Evolutionary conservation across 345 rosid genomes (phyloP), one percentile per base, ranked within the genome.

Genomic region (Firmiana major): DNA sequence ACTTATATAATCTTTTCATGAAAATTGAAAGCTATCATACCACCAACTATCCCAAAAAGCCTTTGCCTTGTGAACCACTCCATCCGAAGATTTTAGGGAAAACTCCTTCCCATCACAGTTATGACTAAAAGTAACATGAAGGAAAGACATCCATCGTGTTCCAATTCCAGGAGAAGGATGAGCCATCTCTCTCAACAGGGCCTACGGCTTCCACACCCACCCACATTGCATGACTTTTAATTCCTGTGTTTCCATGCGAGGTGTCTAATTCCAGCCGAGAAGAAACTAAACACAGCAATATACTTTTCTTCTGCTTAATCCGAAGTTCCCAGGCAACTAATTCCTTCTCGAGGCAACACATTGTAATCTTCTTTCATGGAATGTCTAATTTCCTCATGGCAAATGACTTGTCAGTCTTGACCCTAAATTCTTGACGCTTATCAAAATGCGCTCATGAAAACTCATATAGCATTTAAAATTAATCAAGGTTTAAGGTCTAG

Each of bases 291-390:
- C 79, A 43, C 9, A 6, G 63, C 63, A 22, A n/a, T 24, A n/a
- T 24, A 10, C 17, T 40, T 60, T 58, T 5, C 53, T 19, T 15
- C 24, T 21, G 48, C 70, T 46, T 64, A 3, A 62, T 48, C 53
- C 71, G 75, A 75, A 75, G 80, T 75, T 67, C 75, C 80, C 15
- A 28, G 80, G 67, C 21, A 21, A 57, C 73, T 34, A 68, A 63
- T 24, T 31, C 4, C 63, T 21, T 67, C 58, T 73, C 43, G 60
- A 28, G 3, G 36, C 42, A 66, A 51, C 65, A 12, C 36, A 5
- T 26, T 19, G 38, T 36, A 17, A 75, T 34, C 21, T 40, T 55
- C 24, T 70, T 66, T 6, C 40, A 48, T 40, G 8, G 72, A 19
- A 17, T 31, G 4, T 38, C 19, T n/a, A n/a, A 0, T 28, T 45